Conservation (phyloP, 257 asterid species). For the Orobanche coerulescens region DNA sequence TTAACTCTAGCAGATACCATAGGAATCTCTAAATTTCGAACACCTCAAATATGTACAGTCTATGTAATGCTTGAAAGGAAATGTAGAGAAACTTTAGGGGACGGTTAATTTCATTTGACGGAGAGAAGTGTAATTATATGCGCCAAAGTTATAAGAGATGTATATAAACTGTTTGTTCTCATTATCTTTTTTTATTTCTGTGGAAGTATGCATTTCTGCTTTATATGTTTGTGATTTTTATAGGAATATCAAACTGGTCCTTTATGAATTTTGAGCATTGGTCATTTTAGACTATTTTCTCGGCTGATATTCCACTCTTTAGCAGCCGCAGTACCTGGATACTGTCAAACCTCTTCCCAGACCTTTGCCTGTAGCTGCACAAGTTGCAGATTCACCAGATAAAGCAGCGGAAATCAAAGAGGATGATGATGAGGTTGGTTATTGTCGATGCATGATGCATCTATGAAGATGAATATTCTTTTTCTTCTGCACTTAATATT, state of each 20-base stretch:
- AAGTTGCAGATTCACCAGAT: slow-evolving; percentile 39
- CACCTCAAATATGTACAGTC: too few species aligned
- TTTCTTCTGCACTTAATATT: background rate
- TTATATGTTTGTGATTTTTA: background rate
- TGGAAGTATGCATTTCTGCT: background rate
- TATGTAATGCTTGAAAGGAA: background rate
- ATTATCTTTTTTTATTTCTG: background rate
- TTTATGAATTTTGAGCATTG: background rate
- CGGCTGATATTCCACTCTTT: slow-evolving; percentile 20
- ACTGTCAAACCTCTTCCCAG: slow-evolving; percentile 67
- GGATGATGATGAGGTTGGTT: slow-evolving; percentile 70
- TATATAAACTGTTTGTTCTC: background rate
- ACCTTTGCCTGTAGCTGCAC: slow-evolving; percentile 62
- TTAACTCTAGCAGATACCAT: too few species aligned
- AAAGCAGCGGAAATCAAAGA: slow-evolving; percentile 39
- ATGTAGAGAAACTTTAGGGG: background rate
- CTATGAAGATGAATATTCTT: background rate
- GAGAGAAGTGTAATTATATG: background rate
- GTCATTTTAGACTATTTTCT: background rate
- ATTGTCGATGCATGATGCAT: slow-evolving; percentile 7
- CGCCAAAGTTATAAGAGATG: background rate
- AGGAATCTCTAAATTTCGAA: too few species aligned
- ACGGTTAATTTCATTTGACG: background rate
- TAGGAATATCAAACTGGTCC: slow-evolving; percentile 1
- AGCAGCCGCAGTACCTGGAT: slow-evolving; percentile 60